Evolutionary conservation across 768 basidiomycete genomes (phyloP), one percentile per base, ranked within the genome.

Genomic region (Galerina sulciceps): DNA sequence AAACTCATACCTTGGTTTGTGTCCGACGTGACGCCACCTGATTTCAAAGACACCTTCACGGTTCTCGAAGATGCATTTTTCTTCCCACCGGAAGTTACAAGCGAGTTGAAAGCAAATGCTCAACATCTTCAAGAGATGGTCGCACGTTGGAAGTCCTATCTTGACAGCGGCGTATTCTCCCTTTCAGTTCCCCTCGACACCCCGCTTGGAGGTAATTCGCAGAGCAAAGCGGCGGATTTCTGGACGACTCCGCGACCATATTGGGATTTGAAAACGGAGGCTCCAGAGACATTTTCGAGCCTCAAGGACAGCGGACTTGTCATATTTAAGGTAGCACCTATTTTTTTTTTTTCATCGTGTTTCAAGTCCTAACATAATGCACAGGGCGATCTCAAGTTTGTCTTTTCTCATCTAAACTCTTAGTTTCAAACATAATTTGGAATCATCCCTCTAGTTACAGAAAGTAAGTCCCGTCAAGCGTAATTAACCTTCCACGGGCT

Each of bases 1-100:
- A 98, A 99, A 72, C 77, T 91, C 9, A 90, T 98, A 51, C 96
- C 96, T 0, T 99, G 96, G 95, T 99, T 99, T 69, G 96, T 98
- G 45, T 94, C 92, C 10, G 94, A 97, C 70, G 94, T 96, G 23
- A 91, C 92, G 4, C 95, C 96, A 1, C 76, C 81, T 22, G 96
- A 99, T 71, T 97, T 97, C 71, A 64, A 70, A 22, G 72, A 77
- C 48, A 82, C 85, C 0, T 81, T 96, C 55, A 52, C 70, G 1
- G 79, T 78, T 6, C 77, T 95, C 1, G 79, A 89, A 43, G 81
- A 86, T 43, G 77, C 84, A 2, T 75, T 85, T 10, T 94, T 96
- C 78, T 86, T 89, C 67, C 65, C 72, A 3, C 62, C 67, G 2
- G 70, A 75, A 1, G 57, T 70, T 43, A 58, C 71, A 47, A 55